Conservation (phyloP, 345 rosid species). For the Arabis alpina region DNA sequence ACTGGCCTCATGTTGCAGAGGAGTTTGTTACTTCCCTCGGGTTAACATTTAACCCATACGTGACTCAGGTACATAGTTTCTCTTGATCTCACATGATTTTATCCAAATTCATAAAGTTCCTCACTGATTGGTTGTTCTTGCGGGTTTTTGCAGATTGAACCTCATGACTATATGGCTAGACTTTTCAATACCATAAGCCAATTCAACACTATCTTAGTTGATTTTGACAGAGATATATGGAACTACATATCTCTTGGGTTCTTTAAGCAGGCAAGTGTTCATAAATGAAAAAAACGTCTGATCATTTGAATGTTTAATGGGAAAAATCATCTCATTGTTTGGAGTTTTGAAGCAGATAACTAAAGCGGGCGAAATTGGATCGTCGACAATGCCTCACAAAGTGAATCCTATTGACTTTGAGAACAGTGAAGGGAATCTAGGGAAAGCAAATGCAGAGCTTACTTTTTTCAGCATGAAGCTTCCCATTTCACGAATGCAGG, state of each 20-base stretch:
- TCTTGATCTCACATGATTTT: background rate
- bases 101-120: background rate
- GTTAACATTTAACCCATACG: conserved; percentile 82
- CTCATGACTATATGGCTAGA: conserved; percentile 85
- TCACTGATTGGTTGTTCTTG: conserved; percentile 8
- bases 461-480: conserved; percentile 74
- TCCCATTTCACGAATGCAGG: conserved; percentile 96
- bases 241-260: conserved; percentile 83
- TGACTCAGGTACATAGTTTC: conserved; percentile 67
- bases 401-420: conserved; percentile 97
- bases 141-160: conserved; percentile 69
- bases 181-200: conserved; percentile 61
- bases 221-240: conserved; percentile 88
- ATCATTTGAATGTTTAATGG: background rate
- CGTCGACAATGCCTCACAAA: conserved; percentile 98
- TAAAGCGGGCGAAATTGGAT: conserved; percentile 90
- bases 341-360: conserved; percentile 63
- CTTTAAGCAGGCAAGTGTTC: conserved; percentile 76
- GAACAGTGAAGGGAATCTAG: conserved; percentile 96
- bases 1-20: conserved; percentile 78
- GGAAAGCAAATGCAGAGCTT: conserved; percentile 83
- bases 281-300: background rate
- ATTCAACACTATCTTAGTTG: conserved; percentile 69
- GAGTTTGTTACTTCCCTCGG: conserved; percentile 90
- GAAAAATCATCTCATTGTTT: conserved; percentile 17